Conservation (phyloP, 2,329 filamentous ascomycete species). For the Dendryphion nanum region DNA sequence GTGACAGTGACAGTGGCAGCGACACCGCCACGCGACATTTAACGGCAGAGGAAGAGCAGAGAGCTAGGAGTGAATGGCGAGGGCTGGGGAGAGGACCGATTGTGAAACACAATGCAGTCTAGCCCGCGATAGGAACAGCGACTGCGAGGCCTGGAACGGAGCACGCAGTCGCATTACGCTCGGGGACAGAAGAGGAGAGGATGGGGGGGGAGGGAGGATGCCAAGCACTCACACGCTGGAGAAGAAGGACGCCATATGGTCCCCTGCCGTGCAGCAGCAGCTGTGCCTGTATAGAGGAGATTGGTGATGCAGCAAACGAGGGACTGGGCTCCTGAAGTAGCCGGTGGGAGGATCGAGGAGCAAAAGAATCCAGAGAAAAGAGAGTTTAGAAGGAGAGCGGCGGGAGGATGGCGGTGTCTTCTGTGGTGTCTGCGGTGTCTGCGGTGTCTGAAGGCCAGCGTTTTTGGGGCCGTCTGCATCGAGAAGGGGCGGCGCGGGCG, state of each 20-base stretch:
- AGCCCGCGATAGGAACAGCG: slow-evolving; percentile 27
- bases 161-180: slow-evolving; percentile 12
- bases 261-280: neutral
- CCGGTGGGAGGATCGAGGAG: too few species aligned
- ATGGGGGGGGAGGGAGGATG: slow-evolving; percentile 25
- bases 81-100: slow-evolving; percentile 6
- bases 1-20: slow-evolving; percentile 2
- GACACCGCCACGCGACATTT: too few species aligned
- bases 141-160: slow-evolving; percentile 19
- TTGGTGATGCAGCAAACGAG: too few species aligned
- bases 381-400: neutral
- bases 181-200: slow-evolving; percentile 14
- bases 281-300: slow-evolving; percentile 9
- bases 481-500: neutral
- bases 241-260: slow-evolving; percentile 41
- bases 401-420: neutral
- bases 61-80: slow-evolving; percentile 3
- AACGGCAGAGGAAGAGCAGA: slow-evolving; percentile 6
- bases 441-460: neutral
- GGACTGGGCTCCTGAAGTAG: too few species aligned
- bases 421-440: too few species aligned
- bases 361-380: too few species aligned
- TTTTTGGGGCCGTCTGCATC: neutral
- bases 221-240: slow-evolving; percentile 44
- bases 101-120: slow-evolving; percentile 23